Percentiles rank a stretch among this genome's conserved stretches.
Evolutionary conservation across 1,284 basidiomycete genomes (phyloP).

Genomic region (Malassezia dermatis): DNA sequence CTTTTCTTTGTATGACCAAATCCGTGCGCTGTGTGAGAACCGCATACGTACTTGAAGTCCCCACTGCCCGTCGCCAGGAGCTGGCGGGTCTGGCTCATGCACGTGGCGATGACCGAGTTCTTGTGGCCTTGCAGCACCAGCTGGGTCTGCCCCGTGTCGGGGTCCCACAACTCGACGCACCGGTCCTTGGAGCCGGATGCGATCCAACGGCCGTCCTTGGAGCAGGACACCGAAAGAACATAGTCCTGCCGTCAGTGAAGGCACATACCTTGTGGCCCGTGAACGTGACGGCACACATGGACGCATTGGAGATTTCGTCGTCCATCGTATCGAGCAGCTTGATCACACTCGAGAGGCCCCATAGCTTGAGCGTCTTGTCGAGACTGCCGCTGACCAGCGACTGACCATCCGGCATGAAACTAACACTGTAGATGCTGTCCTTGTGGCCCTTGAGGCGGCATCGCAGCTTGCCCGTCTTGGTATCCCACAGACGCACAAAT

Average conservation of each 20-base stretch:
- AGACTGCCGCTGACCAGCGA: conserved; percentile 68
- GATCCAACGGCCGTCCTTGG: conserved; percentile 74
- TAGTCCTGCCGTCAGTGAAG: conserved; percentile 55
- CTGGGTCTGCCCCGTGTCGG: conserved; percentile 62
- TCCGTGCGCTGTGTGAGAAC: conserved; percentile 22
- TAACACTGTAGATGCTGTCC: conserved; percentile 71
- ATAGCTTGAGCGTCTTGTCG: conserved; percentile 76
- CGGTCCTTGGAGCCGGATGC: conserved; percentile 84
- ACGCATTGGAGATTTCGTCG: conserved; percentile 42
- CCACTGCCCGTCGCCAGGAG: conserved; percentile 75
- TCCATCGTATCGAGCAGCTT: conserved; percentile 30
- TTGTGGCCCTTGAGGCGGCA: conserved; percentile 68
- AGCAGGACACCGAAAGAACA: conserved; percentile 67
- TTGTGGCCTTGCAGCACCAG: conserved; percentile 81
- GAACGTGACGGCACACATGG: conserved; percentile 65
- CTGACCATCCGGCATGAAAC: conserved; percentile 74
- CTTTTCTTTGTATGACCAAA: conserved; percentile 40
- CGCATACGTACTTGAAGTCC: conserved; percentile 55
- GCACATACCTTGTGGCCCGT: conserved; percentile 67
- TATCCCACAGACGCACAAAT: conserved; percentile 77
- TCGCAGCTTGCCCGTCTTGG: conserved; percentile 60
- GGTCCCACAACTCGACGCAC: conserved; percentile 67
- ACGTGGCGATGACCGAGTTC: conserved; percentile 80
- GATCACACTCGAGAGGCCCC: conserved; percentile 61
- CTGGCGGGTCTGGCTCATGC: conserved; percentile 63